Base-by-base conservation (phyloP, 1,139 yeast genomes). In the Yamadazyma mexicana region DNA sequence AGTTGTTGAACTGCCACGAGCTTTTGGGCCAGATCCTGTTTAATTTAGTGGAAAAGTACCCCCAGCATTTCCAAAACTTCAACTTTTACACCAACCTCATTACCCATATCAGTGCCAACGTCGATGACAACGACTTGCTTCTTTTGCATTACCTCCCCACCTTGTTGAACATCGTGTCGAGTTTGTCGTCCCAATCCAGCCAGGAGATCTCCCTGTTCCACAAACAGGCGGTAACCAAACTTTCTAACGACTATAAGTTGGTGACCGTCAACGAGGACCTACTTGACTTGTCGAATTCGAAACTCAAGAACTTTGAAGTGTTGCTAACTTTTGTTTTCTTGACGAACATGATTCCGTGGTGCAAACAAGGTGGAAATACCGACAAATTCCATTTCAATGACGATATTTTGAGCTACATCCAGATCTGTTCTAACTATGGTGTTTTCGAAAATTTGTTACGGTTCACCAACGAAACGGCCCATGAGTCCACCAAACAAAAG, bases 371-470 rank as follows among this genome's bases (percentile, higher is more conserved):
- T 27, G 44, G 53, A 46, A 79, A 76, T 61, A 45, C 83, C 77
- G 40, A 76, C 74, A 76, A 69, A 60, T 51, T 61, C 54, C 54
- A 76, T 69, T 51, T 81, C 71, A 43, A 83, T 74, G 51, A 63
- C 61, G 52, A 68, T 40, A 66, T 72, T 25, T 49, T 72, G 31
- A 59, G 56, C 32, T 65, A 67, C 43, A 58, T 70, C 37, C 75
- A 70, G 39, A 59, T 60, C 54, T 58, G 64, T 34, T 62, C 71
- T 16, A 65, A 64, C 47, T 66, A 63, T 46, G 97, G 97, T 22
- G 95, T 89, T 0, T 64, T 91, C 49, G 98, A 92, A 58, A 82
- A 83, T 52, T 61, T 91, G 28, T 67, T 91, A 59, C 75, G 86
- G 15, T 62, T 82, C 30, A 70, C 91, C 1, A 83, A 94, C 1